Evolutionary conservation across 1,284 basidiomycete genomes (phyloP).

Genomic region (Acaromyces ingoldii): DNA sequence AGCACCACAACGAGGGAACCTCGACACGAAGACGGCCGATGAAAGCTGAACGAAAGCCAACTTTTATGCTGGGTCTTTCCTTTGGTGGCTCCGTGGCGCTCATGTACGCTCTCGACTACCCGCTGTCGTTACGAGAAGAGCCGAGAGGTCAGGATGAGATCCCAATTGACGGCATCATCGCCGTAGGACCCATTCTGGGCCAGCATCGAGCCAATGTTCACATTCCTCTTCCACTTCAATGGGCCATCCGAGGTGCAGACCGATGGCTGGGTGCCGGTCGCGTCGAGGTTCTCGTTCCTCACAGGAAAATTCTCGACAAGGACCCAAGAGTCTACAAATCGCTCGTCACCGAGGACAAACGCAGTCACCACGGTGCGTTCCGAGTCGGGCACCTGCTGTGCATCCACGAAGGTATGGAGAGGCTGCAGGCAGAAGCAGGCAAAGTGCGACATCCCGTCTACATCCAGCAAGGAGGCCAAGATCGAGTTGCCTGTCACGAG

Average conservation of each 20-base stretch:
- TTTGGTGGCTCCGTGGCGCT: conserved; percentile 44
- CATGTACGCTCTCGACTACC: conserved; percentile 41
- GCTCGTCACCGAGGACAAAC: conserved; percentile 39
- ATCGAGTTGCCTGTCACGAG: conserved; percentile 27
- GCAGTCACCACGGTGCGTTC: conserved; percentile 43
- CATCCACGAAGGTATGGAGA: conserved; percentile 24
- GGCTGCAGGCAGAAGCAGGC: conserved; percentile 15
- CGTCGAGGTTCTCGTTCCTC: conserved; percentile 42
- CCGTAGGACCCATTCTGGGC: conserved; percentile 39
- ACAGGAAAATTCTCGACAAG: conserved; percentile 43
- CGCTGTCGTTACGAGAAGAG: conserved; percentile 28
- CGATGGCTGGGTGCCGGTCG: conserved; percentile 20
- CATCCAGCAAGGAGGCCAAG: conserved; percentile 40
- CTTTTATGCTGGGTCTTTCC: conserved; percentile 46
- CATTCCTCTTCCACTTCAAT: conserved; percentile 28
- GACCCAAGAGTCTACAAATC: conserved; percentile 47
- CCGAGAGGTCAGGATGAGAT: conserved; percentile 28
- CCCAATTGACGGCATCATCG: conserved; percentile 42
- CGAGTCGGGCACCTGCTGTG: conserved; percentile 28
- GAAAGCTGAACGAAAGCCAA: conserved; percentile 36
- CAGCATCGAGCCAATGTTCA: conserved; percentile 21
- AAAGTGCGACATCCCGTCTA: conserved; percentile 34
- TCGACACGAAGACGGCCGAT: background rate
- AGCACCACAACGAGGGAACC: conserved; percentile 8
- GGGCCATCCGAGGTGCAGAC: conserved; percentile 39